phyloP scores from a whole-genome alignment of 108 stramenopile species.

The Stephanodiscus triporus region DNA sequence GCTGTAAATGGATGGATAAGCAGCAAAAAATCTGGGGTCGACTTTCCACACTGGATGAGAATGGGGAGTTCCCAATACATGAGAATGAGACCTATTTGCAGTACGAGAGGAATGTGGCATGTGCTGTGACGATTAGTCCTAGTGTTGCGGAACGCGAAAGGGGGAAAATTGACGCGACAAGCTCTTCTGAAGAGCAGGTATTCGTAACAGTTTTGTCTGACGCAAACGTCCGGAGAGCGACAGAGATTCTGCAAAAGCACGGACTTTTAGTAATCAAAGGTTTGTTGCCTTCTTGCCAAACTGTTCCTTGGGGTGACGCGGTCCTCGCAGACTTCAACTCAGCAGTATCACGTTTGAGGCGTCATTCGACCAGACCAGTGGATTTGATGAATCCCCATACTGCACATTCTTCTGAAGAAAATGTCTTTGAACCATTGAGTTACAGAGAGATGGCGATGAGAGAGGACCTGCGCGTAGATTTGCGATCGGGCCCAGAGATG shows the following conservation, averaged over 20 bases:
- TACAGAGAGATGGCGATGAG: conserved; percentile 88
- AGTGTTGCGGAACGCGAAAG: conserved; percentile 37
- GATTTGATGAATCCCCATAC: conserved; percentile 65
- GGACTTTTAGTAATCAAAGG: conserved; percentile 69
- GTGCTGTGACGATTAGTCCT: conserved; percentile 25
- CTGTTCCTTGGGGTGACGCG: conserved; percentile 63
- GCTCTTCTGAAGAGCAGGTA: conserved; percentile 22
- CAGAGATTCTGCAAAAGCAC: conserved; percentile 43
- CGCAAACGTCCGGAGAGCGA: conserved; percentile 50
- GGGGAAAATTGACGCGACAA: conserved; percentile 10
- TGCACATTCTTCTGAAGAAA: conserved; percentile 6
- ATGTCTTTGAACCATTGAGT: conserved; percentile 56
- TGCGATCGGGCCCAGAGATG: conserved; percentile 70
- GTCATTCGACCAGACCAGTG: conserved; percentile 51
- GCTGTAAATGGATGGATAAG: conserved; percentile 51
- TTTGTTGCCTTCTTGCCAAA: conserved; percentile 56
- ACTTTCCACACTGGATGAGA: not conserved
- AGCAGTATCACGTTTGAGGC: conserved; percentile 55
- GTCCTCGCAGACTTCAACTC: conserved; percentile 61
- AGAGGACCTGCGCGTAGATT: conserved; percentile 83
- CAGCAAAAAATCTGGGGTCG: conserved; percentile 3
- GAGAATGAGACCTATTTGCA: conserved; percentile 28
- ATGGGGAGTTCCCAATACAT: conserved; percentile 34
- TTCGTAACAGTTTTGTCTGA: conserved; percentile 50
- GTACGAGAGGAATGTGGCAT: conserved; percentile 31